phyloP scores from a whole-genome alignment of 371 early-diverging fungal genomes.

The Mucor ambiguus region DNA sequence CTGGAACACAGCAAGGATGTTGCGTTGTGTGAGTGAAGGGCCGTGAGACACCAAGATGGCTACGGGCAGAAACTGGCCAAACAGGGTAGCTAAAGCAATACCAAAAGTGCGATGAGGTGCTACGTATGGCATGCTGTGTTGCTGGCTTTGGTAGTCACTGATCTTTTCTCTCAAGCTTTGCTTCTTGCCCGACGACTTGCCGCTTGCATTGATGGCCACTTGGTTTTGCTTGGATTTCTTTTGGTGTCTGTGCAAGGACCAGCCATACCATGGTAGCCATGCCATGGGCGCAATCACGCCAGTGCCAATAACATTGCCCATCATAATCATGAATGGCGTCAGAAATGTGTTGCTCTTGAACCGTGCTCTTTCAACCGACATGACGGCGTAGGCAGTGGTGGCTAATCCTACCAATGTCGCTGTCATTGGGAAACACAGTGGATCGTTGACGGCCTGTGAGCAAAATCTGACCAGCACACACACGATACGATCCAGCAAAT shows the following conservation, averaged over 20 bases:
- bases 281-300: slow-evolving; percentile 16
- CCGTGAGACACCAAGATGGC: slow-evolving; percentile 12
- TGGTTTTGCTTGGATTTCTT: not conserved
- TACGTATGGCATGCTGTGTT: not conserved
- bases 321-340: slow-evolving; percentile 10
- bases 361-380: slow-evolving; percentile 18
- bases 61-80: slow-evolving; percentile 18
- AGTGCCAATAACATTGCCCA: slow-evolving; percentile 22
- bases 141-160: not conserved
- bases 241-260: not conserved
- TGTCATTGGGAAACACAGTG: slow-evolving; percentile 15
- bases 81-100: slow-evolving; percentile 6
- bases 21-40: slow-evolving; percentile 4
- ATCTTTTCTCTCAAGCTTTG: not conserved
- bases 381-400: slow-evolving; percentile 23
- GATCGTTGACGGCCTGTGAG: slow-evolving; percentile 14
- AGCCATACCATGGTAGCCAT: slow-evolving; percentile 19
- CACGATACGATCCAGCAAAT: slow-evolving; percentile 7
- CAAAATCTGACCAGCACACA: slow-evolving; percentile 22
- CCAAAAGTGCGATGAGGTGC: slow-evolving; percentile 2
- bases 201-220: not conserved
- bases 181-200: not conserved
- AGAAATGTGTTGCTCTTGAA: not conserved
- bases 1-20: slow-evolving; percentile 11
- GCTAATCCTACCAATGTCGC: slow-evolving; percentile 17